Evolutionary conservation across 2,329 filamentous ascomycete species (phyloP).

Genomic region (Elsinoe australis): DNA sequence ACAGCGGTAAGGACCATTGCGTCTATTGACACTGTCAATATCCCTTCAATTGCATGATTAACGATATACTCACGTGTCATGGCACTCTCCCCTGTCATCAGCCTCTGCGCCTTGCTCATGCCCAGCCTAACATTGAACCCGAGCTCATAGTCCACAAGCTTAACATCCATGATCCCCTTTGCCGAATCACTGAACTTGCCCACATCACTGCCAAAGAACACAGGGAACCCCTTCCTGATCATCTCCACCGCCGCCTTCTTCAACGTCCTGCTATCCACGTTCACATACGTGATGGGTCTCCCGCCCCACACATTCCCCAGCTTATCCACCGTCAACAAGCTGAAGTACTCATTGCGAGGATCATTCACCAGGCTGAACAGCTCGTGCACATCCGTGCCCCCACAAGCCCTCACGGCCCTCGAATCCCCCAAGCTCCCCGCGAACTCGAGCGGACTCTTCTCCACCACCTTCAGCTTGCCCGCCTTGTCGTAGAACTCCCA

Average conservation of each 20-base stretch:
- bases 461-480: constrained; percentile 55
- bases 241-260: constrained; percentile 68
- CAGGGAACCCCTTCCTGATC: constrained; percentile 67
- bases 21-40: constrained; percentile 34
- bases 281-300: constrained; percentile 69
- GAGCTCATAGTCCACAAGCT: constrained; percentile 69
- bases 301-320: constrained; percentile 78
- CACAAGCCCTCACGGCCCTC: constrained; percentile 51
- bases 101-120: constrained; percentile 66
- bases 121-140: constrained; percentile 71
- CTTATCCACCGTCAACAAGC: constrained; percentile 65
- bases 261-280: constrained; percentile 65
- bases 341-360: constrained; percentile 66
- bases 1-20: constrained; percentile 88
- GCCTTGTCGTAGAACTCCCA: constrained; percentile 73
- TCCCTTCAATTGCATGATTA: background rate
- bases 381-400: constrained; percentile 52
- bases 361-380: constrained; percentile 82
- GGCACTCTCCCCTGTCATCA: constrained; percentile 64
- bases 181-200: constrained; percentile 66
- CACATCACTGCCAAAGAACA: constrained; percentile 86
- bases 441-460: constrained; percentile 62
- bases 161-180: constrained; percentile 72
- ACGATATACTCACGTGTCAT: constrained; percentile 57
- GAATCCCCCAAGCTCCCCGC: constrained; percentile 58